These are phyloP conservation scores for Spirogloea muscicola DNA, from an alignment of 139 green algal species.

Conservation along the genomic window DNA sequence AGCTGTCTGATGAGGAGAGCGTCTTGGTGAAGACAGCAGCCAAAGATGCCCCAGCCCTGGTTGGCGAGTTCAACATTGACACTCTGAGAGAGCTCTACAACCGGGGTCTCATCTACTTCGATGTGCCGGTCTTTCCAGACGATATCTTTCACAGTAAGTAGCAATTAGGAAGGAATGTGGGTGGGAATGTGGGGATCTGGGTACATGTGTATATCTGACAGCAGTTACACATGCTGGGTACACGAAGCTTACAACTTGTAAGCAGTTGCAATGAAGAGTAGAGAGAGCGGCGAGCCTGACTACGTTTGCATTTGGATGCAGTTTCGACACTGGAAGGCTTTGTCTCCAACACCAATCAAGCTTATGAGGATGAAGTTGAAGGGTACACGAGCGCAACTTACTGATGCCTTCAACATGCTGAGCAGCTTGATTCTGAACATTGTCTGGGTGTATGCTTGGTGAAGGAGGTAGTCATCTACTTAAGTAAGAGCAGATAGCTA, in stretches of 20 bases:
- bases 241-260: no score
- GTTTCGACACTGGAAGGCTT: conserved; percentile 67
- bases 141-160: conserved; percentile 63
- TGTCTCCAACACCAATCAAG: conserved; percentile 80
- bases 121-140: conserved; percentile 69
- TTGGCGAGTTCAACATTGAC: conserved; percentile 39
- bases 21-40: conserved; percentile 50
- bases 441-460: no score
- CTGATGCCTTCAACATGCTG: background rate
- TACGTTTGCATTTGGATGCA: no score
- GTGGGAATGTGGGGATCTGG: background rate
- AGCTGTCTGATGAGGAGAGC: conserved; percentile 70
- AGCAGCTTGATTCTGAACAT: no score
- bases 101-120: conserved; percentile 77
- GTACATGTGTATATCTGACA: background rate
- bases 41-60: conserved; percentile 23
- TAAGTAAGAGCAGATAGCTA: no score
- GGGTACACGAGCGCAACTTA: conserved; percentile 9
- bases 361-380: conserved; percentile 33
- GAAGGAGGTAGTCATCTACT: no score
- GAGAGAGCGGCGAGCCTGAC: no score
- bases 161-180: background rate
- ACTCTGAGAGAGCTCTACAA: conserved; percentile 61
- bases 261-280: no score
- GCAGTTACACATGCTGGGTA: no score